A percentile compares a stretch with the other conserved stretches of the same genome.
Conservation (phyloP, 805 yeast genomes). For the Sugiyamaella qingdaonensis region DNA sequence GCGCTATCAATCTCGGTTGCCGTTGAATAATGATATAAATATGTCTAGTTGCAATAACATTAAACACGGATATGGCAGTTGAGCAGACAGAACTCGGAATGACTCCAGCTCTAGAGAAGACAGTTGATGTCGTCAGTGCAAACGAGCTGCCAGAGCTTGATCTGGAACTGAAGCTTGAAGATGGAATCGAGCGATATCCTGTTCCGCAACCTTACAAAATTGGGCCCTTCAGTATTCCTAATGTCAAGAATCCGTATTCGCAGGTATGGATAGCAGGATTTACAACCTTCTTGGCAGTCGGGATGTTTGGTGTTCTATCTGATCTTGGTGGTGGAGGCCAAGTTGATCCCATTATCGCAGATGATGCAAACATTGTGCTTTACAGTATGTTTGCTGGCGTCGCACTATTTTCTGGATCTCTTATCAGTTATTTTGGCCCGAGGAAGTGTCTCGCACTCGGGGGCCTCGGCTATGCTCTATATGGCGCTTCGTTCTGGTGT, state of each 20-base stretch:
- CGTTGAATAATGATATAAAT: neutral
- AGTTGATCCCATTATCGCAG: constrained; percentile 34
- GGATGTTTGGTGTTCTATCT: constrained; percentile 47
- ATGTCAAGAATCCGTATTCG: constrained; percentile 5
- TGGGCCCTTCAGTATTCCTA: constrained; percentile 9
- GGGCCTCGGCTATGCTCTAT: constrained; percentile 44
- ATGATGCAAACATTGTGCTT: constrained; percentile 49
- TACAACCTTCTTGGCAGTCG: constrained; percentile 26
- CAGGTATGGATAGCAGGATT: constrained; percentile 21
- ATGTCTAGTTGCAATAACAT: neutral
- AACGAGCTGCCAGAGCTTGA: neutral
- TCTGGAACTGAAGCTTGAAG: constrained; percentile 2
- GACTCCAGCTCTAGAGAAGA: neutral
- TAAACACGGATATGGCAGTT: neutral
- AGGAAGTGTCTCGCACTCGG: constrained; percentile 41
- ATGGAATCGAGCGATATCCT: constrained; percentile 1
- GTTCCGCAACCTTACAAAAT: constrained; percentile 7
- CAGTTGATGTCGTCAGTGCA: neutral
- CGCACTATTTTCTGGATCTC: constrained; percentile 53
- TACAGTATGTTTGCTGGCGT: constrained; percentile 52
- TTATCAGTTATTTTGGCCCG: constrained; percentile 49
- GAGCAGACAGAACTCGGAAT: neutral
- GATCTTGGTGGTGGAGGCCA: constrained; percentile 47
- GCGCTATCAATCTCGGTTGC: neutral
- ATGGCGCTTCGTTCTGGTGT: constrained; percentile 43